phyloP scores from a whole-genome alignment of 208 protist species.

The Sergeia podlipaevii region DNA sequence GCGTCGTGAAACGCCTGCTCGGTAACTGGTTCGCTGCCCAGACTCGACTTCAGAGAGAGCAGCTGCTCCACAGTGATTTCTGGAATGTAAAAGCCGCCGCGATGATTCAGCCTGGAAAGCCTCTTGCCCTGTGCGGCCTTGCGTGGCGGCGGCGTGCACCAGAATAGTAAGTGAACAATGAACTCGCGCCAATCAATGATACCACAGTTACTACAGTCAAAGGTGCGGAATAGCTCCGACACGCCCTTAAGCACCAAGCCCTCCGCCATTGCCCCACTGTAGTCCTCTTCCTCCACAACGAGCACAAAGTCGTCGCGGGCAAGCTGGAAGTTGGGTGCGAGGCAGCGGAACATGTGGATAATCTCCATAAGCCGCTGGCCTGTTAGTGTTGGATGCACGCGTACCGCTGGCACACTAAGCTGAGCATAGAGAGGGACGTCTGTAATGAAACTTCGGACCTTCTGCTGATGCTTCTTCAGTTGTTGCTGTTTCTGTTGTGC shows the following conservation, averaged over 20 bases:
- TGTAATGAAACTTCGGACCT: conserved; percentile 54
- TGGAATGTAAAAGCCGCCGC: conserved; percentile 20
- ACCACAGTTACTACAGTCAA: conserved; percentile 53
- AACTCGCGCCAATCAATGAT: conserved; percentile 86
- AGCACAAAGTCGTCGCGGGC: conserved; percentile 55
- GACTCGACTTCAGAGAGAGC: conserved; percentile 24
- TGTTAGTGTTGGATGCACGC: conserved; percentile 62
- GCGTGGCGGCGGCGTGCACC: conserved; percentile 40
- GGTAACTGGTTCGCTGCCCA: conserved; percentile 31
- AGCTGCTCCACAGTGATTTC: conserved; percentile 61
- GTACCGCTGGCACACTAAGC: conserved; percentile 12
- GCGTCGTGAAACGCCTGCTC: conserved; percentile 50
- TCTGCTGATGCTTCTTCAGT: background rate
- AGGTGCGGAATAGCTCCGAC: conserved; percentile 55
- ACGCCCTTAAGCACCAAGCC: conserved; percentile 17
- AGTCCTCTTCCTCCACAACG: conserved; percentile 50
- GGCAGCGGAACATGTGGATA: conserved; percentile 49
- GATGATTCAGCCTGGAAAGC: background rate
- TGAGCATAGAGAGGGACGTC: conserved; percentile 52
- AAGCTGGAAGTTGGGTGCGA: conserved; percentile 73
- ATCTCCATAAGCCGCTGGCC: conserved; percentile 48
- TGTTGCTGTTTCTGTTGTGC: background rate
- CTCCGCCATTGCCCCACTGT: conserved; percentile 32
- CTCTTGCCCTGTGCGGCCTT: background rate
- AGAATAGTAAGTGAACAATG: conserved; percentile 81